These are phyloP conservation scores for Geranium incanum DNA, from an alignment of 441 rosid genomes.

Conservation along the genomic window DNA sequence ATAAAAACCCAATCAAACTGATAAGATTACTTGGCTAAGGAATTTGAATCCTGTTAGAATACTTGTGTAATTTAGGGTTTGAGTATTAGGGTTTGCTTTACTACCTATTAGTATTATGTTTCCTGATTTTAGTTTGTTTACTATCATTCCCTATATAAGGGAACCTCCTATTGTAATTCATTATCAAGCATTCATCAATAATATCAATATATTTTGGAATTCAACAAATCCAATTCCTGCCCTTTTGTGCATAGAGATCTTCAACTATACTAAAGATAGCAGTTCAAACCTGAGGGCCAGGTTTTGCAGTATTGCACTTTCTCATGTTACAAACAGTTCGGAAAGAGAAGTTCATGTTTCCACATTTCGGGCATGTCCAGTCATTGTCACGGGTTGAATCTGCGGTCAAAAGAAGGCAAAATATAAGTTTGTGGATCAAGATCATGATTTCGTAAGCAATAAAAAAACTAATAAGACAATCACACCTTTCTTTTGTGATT, in stretches of 20 bases:
- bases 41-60: not conserved
- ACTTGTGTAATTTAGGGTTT: too few relatives aligned
- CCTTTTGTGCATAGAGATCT: not conserved
- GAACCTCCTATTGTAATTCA: not conserved
- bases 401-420: not conserved
- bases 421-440: conserved; percentile 3
- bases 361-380: conserved; percentile 97
- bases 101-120: too few relatives aligned
- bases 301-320: conserved; percentile 85
- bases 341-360: conserved; percentile 90
- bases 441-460: conserved; percentile 2
- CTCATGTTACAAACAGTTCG: conserved; percentile 37
- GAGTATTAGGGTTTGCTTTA: too few relatives aligned
- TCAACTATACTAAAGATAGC: conserved; percentile 10
- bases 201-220: too few relatives aligned
- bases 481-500: conserved; percentile 54
- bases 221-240: not conserved
- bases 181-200: too few relatives aligned
- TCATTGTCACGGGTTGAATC: conserved; percentile 78
- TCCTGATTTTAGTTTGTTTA: too few relatives aligned
- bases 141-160: not conserved
- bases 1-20: too few relatives aligned
- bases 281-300: conserved; percentile 80
- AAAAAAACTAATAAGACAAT: conserved; percentile 23
- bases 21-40: too few relatives aligned